Conservation (phyloP, 805 yeast genomes). For the Hanseniaspora nectarophila region DNA sequence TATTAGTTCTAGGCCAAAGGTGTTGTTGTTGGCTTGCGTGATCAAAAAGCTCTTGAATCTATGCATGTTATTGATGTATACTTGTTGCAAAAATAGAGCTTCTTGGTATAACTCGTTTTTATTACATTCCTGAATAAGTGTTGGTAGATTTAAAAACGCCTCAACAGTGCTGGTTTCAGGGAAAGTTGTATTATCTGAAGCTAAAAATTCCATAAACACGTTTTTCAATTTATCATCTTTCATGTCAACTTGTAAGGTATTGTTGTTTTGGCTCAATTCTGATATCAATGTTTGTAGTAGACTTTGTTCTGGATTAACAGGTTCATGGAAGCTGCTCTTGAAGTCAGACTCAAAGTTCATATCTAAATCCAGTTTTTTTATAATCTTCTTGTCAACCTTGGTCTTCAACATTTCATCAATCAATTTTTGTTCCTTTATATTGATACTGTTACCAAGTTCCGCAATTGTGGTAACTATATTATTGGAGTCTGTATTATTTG, state of each 20-base stretch:
- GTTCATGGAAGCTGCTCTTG: not conserved
- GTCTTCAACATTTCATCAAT: not conserved
- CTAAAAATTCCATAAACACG: not conserved
- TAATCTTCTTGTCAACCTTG: conserved; percentile 6
- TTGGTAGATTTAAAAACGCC: conserved; percentile 55
- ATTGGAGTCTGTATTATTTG: not conserved
- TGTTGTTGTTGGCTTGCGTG: conserved; percentile 24
- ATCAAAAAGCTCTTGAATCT: conserved; percentile 47
- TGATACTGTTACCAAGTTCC: conserved; percentile 9
- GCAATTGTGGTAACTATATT: conserved; percentile 14
- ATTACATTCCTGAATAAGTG: conserved; percentile 72
- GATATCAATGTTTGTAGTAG: not conserved
- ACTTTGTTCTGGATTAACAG: not conserved
- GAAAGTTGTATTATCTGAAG: conserved; percentile 30
- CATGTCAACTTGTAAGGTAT: not conserved
- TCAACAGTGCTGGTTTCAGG: conserved; percentile 52
- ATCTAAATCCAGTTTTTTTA: not conserved
- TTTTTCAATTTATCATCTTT: not conserved
- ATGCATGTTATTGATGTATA: conserved; percentile 49
- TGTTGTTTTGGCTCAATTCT: conserved; percentile 4
- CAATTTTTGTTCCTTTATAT: conserved; percentile 9
- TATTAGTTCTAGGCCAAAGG: conserved; percentile 20
- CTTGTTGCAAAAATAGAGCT: conserved; percentile 71
- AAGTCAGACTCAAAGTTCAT: not conserved
- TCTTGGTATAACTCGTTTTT: conserved; percentile 78